Base-by-base conservation (phyloP, 1,284 basidiomycete species). In the Phellopilus nigrolimitatus region DNA sequence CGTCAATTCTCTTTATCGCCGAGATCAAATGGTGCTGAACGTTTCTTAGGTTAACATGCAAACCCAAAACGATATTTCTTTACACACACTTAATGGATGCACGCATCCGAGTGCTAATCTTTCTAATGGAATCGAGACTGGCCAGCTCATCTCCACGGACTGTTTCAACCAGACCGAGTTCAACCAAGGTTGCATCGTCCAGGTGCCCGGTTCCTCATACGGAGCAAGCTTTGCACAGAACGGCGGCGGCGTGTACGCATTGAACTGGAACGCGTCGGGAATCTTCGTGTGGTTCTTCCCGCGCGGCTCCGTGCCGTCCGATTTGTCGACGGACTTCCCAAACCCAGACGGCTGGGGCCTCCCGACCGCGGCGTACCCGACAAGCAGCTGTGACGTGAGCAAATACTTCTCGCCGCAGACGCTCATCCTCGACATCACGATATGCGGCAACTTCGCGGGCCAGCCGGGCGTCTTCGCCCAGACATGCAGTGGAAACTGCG, bases 241-340 rank as follows among this genome's bases (percentile, higher is more conserved):
- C 7, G 71, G 71, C 6, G 74, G 74, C 5, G 74, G 73, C 1
- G 71, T 73, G 2, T 74, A 67, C 41, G 73, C 68, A 2, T 69
- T 70, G 61, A 60, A 69, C n/a, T 75, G 72, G 71, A 66, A 71
- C 50, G 60, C 60, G 8, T 54, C 61, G 24, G 75, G 74, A 0
- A 65, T 78, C 47, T 60, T 60, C n/a, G 66, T 76, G 17, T 78
- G 73, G 70, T 68, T 70, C 51, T 73, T 71, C 64, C 61, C 62
- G 30, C 55, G 55, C 33, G 25, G 24, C 1, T 33, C 51, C 22
- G 40, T 56, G 0, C 55, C 55, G 8, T 1, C 47, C n/a, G 55
- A 56, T 34, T 17, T 56, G 6, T 42, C 55, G 1, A 45, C 52
- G 13, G 44, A 46, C 38, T 22, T 24, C 8, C 55, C 55, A 27